phyloP scores from a whole-genome alignment of 2,329 filamentous ascomycete species.

The Ceratocystis variospora region DNA sequence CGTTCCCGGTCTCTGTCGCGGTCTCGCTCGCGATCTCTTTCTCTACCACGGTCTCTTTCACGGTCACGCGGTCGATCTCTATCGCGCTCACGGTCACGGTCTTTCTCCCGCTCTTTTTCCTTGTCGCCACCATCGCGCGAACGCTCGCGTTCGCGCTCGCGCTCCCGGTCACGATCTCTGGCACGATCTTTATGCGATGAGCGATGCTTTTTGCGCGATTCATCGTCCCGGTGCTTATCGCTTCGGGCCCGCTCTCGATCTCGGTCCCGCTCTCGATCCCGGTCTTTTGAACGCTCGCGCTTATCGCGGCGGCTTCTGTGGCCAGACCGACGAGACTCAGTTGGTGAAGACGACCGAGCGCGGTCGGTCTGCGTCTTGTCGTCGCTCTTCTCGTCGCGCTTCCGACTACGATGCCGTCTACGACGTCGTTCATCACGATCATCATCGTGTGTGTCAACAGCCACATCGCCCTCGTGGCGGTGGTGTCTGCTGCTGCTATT shows the following conservation, averaged over 20 bases:
- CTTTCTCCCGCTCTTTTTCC: constrained; percentile 24
- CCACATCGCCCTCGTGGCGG: constrained; percentile 8
- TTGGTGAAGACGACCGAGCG: constrained; percentile 52
- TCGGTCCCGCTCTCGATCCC: constrained; percentile 26
- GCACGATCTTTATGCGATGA: constrained; percentile 34
- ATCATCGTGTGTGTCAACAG: constrained; percentile 3
- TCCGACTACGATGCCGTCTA: constrained; percentile 34
- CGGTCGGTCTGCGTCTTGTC: constrained; percentile 36
- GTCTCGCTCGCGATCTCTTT: constrained; percentile 25
- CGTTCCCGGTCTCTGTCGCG: constrained; percentile 21
- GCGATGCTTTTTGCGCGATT: constrained; percentile 30
- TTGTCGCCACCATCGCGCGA: constrained; percentile 27
- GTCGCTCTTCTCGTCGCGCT: constrained; percentile 37
- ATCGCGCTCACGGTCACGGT: constrained; percentile 21
- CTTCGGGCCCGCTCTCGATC: constrained; percentile 26
- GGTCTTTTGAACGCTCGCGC: constrained; percentile 33
- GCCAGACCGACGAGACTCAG: constrained; percentile 38
- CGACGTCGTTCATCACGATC: constrained; percentile 26
- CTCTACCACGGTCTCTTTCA: constrained; percentile 30
- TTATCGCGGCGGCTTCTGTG: constrained; percentile 50
- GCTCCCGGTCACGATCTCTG: constrained; percentile 27
- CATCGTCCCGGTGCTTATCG: constrained; percentile 36
- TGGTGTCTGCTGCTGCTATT: constrained; percentile 10
- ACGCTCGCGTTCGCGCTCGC: constrained; percentile 30
- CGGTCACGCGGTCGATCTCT: constrained; percentile 22